Base-by-base conservation (phyloP, 805 yeast genomes). In the Ogataea ganodermae region DNA sequence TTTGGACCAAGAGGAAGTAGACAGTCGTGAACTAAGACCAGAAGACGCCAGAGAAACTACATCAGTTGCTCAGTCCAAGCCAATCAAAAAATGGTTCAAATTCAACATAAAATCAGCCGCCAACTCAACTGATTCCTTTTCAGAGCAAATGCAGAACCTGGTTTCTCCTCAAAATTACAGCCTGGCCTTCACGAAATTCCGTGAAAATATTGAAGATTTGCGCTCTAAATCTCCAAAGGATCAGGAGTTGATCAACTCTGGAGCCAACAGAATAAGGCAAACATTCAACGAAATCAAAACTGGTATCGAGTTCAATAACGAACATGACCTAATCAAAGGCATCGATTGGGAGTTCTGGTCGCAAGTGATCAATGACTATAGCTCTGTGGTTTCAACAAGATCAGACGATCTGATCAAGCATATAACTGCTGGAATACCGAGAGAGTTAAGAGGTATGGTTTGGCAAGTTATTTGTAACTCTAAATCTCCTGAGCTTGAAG, bases 321-420 rank as follows among this genome's bases (percentile, higher is more conserved):
- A 67, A 44, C 62, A 55, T 36, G 56, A 52, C 22, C 43, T 67
- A 21, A 57, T 68, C 9, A 44, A 61, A 50, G 70, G 75, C 21
- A 76, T 83, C 39, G 88, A 86, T 61, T 87, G 94, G 94, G 87
- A 86, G 37, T 87, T 89, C 63, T 92, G 98, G 98, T 78, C 91
- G 5, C 71, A 71, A 30, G 86, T 91, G 14, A 89, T 89, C 3
- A 81, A 85, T 52, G 86, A 90, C 63, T 89, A 89, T 60, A 74
- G 82, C n/a, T 61, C 66, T 0, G 82, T 86, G 7, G 90, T 90
- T 1, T 72, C 77, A 44, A 70, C 75, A 17, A 80, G 81, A 21
- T 83, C 91, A 0, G 75, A 75, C 12, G 74, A 74, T 52, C 73
- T 92, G 48, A 76, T 83, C 38, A 62, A 67, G 31, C 81, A 86